These are phyloP conservation scores for Candida coquimbonensis DNA, from an alignment of 805 yeast species.

Conservation along the genomic window DNA sequence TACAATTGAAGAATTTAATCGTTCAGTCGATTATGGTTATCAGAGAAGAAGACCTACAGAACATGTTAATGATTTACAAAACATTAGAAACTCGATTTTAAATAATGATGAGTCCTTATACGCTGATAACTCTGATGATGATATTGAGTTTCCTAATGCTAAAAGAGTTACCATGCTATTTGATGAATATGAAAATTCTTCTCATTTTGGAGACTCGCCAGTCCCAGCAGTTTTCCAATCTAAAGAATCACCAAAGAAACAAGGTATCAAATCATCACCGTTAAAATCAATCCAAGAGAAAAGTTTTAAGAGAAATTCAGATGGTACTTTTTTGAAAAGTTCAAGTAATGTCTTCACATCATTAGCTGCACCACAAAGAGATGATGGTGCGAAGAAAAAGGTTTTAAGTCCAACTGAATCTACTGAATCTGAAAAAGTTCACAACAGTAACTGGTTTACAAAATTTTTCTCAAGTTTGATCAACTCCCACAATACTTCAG, in stretches of 20 bases:
- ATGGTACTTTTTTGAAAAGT: conserved; percentile 15
- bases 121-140: conserved; percentile 22
- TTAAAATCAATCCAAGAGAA: conserved; percentile 19
- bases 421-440: conserved; percentile 16
- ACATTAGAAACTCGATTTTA: conserved; percentile 13
- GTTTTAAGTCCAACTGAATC: conserved; percentile 1
- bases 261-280: conserved; percentile 13
- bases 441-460: conserved; percentile 32
- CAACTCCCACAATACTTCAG: conserved; percentile 9
- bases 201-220: conserved; percentile 2
- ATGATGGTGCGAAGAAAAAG: neutral
- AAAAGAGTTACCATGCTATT: conserved; percentile 23
- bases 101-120: conserved; percentile 16
- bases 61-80: conserved; percentile 9
- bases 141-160: conserved; percentile 15
- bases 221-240: neutral
- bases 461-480: conserved; percentile 27
- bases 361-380: conserved; percentile 14
- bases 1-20: conserved; percentile 4
- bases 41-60: conserved; percentile 12
- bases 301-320: conserved; percentile 10
- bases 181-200: conserved; percentile 13
- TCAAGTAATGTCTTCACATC: conserved; percentile 15
- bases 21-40: conserved; percentile 3
- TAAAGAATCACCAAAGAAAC: conserved; percentile 3